A percentile compares a stretch with the other conserved stretches of the same genome.
Conservation (phyloP, 768 basidiomycete species). For the Termitomyces sp. region DNA sequence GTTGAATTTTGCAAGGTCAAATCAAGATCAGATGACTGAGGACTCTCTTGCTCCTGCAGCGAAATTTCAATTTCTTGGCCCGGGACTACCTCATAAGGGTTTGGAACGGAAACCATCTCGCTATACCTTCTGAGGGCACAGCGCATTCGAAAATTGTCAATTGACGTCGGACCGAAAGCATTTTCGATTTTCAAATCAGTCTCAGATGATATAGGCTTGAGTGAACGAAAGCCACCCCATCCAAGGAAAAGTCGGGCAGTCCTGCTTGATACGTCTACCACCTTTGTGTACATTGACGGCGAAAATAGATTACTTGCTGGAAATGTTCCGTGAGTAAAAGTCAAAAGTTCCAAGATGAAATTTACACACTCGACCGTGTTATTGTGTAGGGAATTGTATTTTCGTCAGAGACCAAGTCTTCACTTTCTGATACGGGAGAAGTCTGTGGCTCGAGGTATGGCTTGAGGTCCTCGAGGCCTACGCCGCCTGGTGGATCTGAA, state of each 20-base stretch:
- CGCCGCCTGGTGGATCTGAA: slow-evolving; percentile 20
- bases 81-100: slow-evolving; percentile 20
- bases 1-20: slow-evolving; percentile 4
- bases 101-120: slow-evolving; percentile 11
- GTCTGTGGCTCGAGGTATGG: slow-evolving; percentile 12
- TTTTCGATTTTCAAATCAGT: slow-evolving; percentile 16
- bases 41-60: slow-evolving; percentile 13
- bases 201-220: slow-evolving; percentile 22
- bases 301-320: neutral
- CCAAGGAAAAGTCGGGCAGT: slow-evolving; percentile 18
- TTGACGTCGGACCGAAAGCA: slow-evolving; percentile 14
- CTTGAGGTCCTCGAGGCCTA: slow-evolving; percentile 32
- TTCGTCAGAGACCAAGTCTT: neutral
- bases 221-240: slow-evolving; percentile 32
- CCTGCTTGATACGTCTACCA: neutral
- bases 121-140: slow-evolving; percentile 20
- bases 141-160: slow-evolving; percentile 25
- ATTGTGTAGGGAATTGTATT: slow-evolving; percentile 8
- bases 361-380: slow-evolving; percentile 12
- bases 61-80: neutral
- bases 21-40: slow-evolving; percentile 1
- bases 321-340: neutral
- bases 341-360: neutral
- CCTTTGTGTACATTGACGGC: neutral
- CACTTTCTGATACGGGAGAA: slow-evolving; percentile 2